Conservation (phyloP, 2,329 filamentous ascomycete genomes). For the Cladosporium sp. region DNA sequence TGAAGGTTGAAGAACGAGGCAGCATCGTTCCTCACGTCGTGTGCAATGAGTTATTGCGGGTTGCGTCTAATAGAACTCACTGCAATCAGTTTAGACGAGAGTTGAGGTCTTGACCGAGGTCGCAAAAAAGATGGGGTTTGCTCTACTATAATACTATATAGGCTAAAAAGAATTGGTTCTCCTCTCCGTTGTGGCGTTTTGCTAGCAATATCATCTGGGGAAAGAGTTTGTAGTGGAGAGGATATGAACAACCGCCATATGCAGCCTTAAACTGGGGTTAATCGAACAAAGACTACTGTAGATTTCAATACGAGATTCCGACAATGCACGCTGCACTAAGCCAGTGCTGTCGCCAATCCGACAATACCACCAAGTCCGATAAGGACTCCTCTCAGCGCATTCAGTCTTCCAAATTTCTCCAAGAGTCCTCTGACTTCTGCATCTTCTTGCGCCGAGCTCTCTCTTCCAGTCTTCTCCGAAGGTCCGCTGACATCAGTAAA, state of each 20-base stretch:
- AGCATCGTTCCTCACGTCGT: neutral
- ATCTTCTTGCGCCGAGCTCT: conserved; percentile 43
- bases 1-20: neutral
- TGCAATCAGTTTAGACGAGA: neutral
- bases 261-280: neutral
- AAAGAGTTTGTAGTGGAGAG: neutral
- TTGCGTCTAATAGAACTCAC: neutral
- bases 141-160: neutral
- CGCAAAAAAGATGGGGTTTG: neutral
- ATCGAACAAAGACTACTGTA: neutral
- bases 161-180: neutral
- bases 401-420: conserved; percentile 33
- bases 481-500: conserved; percentile 31
- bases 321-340: neutral
- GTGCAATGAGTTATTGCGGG: neutral
- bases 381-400: conserved; percentile 30
- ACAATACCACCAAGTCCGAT: conserved; percentile 32
- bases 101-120: neutral
- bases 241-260: neutral
- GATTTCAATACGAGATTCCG: neutral
- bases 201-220: neutral
- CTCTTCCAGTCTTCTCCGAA: conserved; percentile 37
- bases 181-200: neutral
- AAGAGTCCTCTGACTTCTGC: conserved; percentile 43
- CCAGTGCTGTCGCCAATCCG: conserved; percentile 21